phyloP scores from a whole-genome alignment of 163 green algal species.

The Scenedesmus sp. region DNA sequence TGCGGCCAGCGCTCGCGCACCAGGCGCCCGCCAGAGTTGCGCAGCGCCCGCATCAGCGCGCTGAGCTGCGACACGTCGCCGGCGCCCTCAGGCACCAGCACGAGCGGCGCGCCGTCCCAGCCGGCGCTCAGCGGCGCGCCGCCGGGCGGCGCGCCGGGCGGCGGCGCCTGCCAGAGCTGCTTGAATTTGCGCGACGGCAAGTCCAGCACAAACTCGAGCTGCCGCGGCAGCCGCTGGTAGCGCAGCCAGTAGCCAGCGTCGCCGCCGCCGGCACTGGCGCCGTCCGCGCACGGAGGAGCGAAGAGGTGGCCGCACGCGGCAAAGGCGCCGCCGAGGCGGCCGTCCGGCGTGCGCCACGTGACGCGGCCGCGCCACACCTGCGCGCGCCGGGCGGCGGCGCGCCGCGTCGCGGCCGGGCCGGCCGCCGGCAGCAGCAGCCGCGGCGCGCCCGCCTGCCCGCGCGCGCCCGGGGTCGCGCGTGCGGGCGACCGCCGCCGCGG shows the following conservation, averaged over 20 bases:
- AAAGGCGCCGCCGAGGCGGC: not conserved
- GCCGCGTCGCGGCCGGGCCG: not conserved
- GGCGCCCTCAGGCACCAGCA: constrained; percentile 9
- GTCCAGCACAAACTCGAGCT: not conserved
- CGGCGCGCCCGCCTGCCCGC: not conserved
- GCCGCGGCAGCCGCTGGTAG: not conserved
- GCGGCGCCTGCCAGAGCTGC: not conserved
- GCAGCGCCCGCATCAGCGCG: constrained; percentile 10
- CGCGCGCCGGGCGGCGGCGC: not conserved
- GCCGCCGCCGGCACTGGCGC: not conserved
- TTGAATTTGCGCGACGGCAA: not conserved
- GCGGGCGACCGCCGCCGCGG: not conserved
- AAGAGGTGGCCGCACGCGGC: constrained; percentile 27
- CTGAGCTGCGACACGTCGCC: not conserved
- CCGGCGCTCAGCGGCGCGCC: constrained; percentile 5
- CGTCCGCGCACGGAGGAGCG: not conserved
- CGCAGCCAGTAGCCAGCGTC: not conserved
- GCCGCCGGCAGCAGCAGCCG: not conserved
- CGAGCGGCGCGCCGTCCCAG: constrained; percentile 6
- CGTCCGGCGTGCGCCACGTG: not conserved
- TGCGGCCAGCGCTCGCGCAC: not conserved
- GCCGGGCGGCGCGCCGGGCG: not conserved
- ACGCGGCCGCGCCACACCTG: constrained; percentile 19
- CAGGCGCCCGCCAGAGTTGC: not conserved
- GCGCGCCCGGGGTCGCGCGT: too few relatives aligned